A percentile compares a stretch with the other conserved stretches of the same genome.
Conservation (phyloP, 441 rosid species). For the Populus hybrid region DNA sequence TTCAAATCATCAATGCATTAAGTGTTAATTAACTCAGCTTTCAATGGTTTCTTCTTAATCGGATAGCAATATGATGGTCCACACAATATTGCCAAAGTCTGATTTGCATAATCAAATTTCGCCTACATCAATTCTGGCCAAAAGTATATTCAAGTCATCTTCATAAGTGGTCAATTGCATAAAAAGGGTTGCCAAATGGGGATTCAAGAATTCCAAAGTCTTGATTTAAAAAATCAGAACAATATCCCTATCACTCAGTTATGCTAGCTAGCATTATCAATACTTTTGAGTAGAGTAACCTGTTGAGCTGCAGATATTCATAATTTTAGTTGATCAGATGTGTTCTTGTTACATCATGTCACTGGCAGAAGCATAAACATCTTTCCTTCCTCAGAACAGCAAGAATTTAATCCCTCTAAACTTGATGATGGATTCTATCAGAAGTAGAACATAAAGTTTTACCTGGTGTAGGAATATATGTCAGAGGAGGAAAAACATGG, state of each 20-base stretch:
- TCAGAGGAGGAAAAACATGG: conserved; percentile 56
- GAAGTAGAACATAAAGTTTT: neutral
- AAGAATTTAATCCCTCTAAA: neutral
- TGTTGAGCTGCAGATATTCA: neutral
- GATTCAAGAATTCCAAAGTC: neutral
- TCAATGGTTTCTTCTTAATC: neutral
- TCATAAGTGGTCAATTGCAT: neutral
- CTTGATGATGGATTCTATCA: neutral
- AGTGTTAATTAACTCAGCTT: neutral
- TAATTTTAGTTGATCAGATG: neutral
- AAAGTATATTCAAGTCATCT: neutral
- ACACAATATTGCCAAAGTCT: neutral
- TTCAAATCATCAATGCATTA: neutral
- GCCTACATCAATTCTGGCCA: neutral
- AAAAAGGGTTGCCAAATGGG: neutral
- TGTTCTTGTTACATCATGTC: neutral
- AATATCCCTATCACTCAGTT: too few species aligned
- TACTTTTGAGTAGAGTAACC: neutral
- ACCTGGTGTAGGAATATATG: conserved; percentile 58
- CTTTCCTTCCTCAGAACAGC: neutral
- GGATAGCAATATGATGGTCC: neutral
- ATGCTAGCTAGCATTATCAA: neutral
- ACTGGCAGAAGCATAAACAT: neutral
- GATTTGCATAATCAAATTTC: neutral
- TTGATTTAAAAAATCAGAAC: neutral